Evolutionary conservation across 768 basidiomycete species (phyloP).

Genomic region (Trametes meyenii): DNA sequence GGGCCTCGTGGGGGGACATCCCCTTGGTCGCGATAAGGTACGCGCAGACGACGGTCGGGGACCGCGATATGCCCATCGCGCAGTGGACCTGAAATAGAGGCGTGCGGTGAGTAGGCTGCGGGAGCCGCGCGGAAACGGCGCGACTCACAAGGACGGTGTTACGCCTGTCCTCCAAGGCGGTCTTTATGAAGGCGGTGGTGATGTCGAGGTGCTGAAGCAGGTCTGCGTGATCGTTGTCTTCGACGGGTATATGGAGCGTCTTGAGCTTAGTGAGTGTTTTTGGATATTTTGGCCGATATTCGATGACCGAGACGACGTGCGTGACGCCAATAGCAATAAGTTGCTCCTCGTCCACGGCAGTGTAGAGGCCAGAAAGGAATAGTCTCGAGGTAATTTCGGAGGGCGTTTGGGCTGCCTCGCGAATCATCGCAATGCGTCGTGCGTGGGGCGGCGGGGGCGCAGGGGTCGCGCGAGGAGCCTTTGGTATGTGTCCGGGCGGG

Average conservation of each 20-base stretch:
- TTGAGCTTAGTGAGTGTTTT: constrained; percentile 40
- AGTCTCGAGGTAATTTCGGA: constrained; percentile 49
- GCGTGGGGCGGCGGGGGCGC: neutral
- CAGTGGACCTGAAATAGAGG: constrained; percentile 65
- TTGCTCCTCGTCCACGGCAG: constrained; percentile 51
- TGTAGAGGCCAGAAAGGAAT: constrained; percentile 65
- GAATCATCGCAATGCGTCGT: constrained; percentile 4
- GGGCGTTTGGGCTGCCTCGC: constrained; percentile 19
- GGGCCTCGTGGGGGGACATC: constrained; percentile 56
- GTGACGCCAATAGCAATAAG: constrained; percentile 67
- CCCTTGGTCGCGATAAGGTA: constrained; percentile 53
- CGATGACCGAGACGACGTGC: constrained; percentile 70
- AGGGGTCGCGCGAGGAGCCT: constrained; percentile 10
- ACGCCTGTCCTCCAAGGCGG: constrained; percentile 47
- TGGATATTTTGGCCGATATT: constrained; percentile 50
- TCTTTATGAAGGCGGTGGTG: constrained; percentile 56
- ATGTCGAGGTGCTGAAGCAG: constrained; percentile 48
- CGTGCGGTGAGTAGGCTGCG: neutral
- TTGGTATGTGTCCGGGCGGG: constrained; percentile 6
- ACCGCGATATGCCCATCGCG: constrained; percentile 73
- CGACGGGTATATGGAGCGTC: constrained; percentile 54
- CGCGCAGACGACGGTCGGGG: constrained; percentile 74
- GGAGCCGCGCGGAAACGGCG: constrained; percentile 2
- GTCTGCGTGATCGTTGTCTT: constrained; percentile 44
- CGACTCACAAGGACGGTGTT: constrained; percentile 55